Evolutionary conservation across 441 rosid genomes (phyloP).

Genomic region (Gossypium aridum): DNA sequence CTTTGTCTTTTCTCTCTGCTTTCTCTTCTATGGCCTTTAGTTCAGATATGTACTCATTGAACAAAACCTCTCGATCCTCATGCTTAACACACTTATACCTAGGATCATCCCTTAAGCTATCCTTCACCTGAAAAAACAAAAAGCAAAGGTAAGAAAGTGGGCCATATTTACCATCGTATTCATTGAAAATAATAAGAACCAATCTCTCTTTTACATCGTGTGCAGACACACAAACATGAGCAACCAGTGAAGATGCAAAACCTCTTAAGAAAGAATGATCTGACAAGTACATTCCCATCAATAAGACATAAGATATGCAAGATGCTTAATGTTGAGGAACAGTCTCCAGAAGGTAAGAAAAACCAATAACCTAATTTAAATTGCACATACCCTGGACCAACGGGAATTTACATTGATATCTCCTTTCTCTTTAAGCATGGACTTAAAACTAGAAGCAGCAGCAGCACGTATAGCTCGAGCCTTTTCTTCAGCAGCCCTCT

Average conservation of each 20-base stretch:
- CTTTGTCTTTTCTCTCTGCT: conserved; percentile 61
- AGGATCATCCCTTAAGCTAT: conserved; percentile 73
- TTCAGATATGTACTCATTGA: conserved; percentile 67
- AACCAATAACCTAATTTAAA: background rate
- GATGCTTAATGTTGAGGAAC: conserved; percentile 5
- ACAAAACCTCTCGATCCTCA: conserved; percentile 79
- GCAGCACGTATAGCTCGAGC: conserved; percentile 70
- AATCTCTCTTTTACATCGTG: background rate
- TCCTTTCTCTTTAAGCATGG: conserved; percentile 73
- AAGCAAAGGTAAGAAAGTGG: background rate
- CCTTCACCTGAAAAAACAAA: conserved; percentile 63
- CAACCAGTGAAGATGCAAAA: background rate
- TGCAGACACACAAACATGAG: background rate
- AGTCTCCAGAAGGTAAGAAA: background rate
- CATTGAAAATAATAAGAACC: background rate
- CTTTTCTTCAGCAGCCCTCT: conserved; percentile 72
- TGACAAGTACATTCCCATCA: background rate
- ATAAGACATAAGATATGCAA: background rate
- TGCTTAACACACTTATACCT: conserved; percentile 75
- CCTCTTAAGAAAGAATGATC: background rate
- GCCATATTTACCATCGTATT: background rate
- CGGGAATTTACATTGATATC: conserved; percentile 63
- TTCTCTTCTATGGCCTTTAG: conserved; percentile 66
- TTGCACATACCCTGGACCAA: conserved; percentile 81
- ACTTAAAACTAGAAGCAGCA: conserved; percentile 67